These are phyloP conservation scores for Triadica sebifera DNA, from an alignment of 345 rosid species.

Conservation along the genomic window DNA sequence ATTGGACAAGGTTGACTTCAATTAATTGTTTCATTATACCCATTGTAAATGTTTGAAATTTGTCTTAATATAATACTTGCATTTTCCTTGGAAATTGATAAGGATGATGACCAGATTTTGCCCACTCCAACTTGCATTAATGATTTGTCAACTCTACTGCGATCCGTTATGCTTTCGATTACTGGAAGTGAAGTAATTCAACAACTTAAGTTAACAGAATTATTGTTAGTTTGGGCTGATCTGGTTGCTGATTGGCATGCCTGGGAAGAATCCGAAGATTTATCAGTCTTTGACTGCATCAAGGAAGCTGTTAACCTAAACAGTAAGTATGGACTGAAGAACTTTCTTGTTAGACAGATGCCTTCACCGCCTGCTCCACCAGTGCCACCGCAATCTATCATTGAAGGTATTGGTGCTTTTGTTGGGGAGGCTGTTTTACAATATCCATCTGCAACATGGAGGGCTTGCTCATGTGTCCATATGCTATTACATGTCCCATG, in stretches of 20 bases:
- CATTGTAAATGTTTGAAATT: neutral
- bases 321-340: constrained; percentile 49
- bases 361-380: constrained; percentile 79
- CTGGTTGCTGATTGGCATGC: constrained; percentile 76
- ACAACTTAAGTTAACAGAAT: constrained; percentile 59
- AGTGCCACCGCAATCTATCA: constrained; percentile 54
- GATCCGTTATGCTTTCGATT: constrained; percentile 54
- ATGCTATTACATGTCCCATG: constrained; percentile 59
- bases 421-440: constrained; percentile 65
- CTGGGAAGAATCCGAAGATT: constrained; percentile 92
- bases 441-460: constrained; percentile 72
- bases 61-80: constrained; percentile 2
- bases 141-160: constrained; percentile 60
- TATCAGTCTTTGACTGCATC: constrained; percentile 74
- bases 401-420: constrained; percentile 71
- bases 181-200: constrained; percentile 37
- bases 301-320: constrained; percentile 60
- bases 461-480: constrained; percentile 79
- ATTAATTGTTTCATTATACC: neutral
- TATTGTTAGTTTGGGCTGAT: constrained; percentile 70
- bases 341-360: constrained; percentile 43
- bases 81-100: constrained; percentile 24
- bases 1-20: neutral
- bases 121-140: constrained; percentile 56
- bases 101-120: constrained; percentile 42